phyloP scores from a whole-genome alignment of 352 stramenopile genomes.

The Phytophthora uliginosa region DNA sequence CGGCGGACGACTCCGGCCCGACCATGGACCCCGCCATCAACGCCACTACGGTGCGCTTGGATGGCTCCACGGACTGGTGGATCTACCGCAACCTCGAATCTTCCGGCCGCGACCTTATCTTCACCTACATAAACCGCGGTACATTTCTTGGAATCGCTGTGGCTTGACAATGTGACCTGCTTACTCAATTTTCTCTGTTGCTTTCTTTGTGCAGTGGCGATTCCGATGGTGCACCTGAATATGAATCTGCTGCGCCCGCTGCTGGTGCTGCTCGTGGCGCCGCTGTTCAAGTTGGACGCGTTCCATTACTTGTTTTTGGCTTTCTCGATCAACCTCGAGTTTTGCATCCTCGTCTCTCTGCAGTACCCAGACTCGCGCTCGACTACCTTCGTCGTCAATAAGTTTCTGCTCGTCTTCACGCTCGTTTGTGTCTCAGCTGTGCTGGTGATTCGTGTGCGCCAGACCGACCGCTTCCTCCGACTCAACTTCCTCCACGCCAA shows the following conservation, averaged over 20 bases:
- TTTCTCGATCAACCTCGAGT: slow-evolving; percentile 75
- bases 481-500: slow-evolving; percentile 83
- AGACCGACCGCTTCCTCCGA: slow-evolving; percentile 80
- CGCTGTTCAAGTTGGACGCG: slow-evolving; percentile 81
- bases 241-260: slow-evolving; percentile 74
- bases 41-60: slow-evolving; percentile 39
- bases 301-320: slow-evolving; percentile 77
- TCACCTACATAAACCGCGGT: slow-evolving; percentile 64
- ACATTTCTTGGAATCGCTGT: slow-evolving; percentile 1
- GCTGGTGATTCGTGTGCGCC: slow-evolving; percentile 72
- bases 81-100: slow-evolving; percentile 70
- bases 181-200: neutral
- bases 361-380: slow-evolving; percentile 71
- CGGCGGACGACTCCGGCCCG: neutral
- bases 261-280: slow-evolving; percentile 67
- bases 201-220: slow-evolving; percentile 44
- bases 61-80: slow-evolving; percentile 58
- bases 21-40: neutral
- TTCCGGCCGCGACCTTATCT: slow-evolving; percentile 49
- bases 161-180: neutral
- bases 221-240: slow-evolving; percentile 79
- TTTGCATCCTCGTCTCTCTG: slow-evolving; percentile 68
- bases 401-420: slow-evolving; percentile 78
- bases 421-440: slow-evolving; percentile 64
- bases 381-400: slow-evolving; percentile 74